phyloP scores from a whole-genome alignment of 2,329 filamentous ascomycete genomes.

The Aspergillus phoenicis region DNA sequence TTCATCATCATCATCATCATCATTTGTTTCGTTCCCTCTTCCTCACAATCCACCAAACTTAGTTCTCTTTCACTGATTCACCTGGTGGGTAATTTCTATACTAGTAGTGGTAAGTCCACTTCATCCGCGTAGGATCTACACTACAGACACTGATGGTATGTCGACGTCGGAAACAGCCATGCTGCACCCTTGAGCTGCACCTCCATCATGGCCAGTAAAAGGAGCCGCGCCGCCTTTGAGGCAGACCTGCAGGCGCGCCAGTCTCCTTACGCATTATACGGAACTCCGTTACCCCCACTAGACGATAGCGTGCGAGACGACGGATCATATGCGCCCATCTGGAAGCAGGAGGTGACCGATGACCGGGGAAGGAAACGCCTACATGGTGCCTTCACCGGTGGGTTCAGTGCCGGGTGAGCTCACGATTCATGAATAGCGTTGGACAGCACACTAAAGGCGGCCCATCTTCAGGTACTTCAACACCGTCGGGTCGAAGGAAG shows the following conservation, averaged over 20 bases:
- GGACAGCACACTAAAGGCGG: slow-evolving; percentile 36
- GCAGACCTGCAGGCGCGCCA: slow-evolving; percentile 67
- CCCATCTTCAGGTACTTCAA: slow-evolving; percentile 78
- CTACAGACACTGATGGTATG: not conserved
- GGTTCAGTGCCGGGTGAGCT: slow-evolving; percentile 89
- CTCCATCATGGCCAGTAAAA: slow-evolving; percentile 71
- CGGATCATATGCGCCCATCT: slow-evolving; percentile 89
- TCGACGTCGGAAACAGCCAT: slow-evolving; percentile 6
- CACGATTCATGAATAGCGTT: slow-evolving; percentile 32
- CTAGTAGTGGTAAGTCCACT: not conserved
- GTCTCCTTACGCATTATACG: slow-evolving; percentile 76
- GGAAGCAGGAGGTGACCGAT: slow-evolving; percentile 97
- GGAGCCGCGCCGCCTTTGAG: slow-evolving; percentile 77
- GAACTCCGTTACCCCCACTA: slow-evolving; percentile 78
- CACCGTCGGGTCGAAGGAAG: slow-evolving; percentile 96
- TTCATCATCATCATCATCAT: not conserved
- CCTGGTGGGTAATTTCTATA: not conserved
- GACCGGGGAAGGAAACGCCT: slow-evolving; percentile 86
- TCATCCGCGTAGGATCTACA: not conserved
- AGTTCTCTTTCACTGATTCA: not conserved
- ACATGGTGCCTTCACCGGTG: slow-evolving; percentile 95
- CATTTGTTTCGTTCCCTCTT: not conserved
- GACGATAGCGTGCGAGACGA: slow-evolving; percentile 81
- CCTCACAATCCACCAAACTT: not conserved
- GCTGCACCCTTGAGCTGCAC: not conserved